phyloP scores from a whole-genome alignment of 441 rosid genomes.

The Gossypium davidsonii region DNA sequence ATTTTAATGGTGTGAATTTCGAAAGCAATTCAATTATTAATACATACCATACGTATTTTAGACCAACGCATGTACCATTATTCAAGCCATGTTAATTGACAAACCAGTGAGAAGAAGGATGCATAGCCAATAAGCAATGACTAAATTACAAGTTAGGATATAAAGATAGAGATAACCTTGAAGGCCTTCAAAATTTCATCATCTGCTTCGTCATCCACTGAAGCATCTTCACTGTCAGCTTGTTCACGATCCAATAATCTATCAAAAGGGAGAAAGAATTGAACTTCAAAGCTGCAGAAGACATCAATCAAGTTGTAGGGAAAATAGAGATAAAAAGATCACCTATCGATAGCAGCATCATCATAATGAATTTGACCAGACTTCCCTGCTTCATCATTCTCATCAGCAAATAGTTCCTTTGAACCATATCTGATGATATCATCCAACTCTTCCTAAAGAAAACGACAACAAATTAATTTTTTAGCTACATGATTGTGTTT shows the following conservation, averaged over 20 bases:
- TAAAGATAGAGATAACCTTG: slow-evolving; percentile 5
- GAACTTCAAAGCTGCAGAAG: neutral
- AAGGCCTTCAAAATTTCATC: slow-evolving; percentile 15
- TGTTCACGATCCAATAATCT: slow-evolving; percentile 29
- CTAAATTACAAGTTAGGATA: neutral
- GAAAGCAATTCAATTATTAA: neutral
- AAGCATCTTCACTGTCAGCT: slow-evolving; percentile 2
- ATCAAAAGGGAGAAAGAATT: slow-evolving; percentile 14
- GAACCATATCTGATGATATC: slow-evolving; percentile 98
- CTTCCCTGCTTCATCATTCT: slow-evolving; percentile 88
- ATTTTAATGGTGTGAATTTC: neutral
- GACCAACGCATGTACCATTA: neutral
- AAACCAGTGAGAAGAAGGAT: neutral
- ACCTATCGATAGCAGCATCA: slow-evolving; percentile 92
- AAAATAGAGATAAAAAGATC: slow-evolving; percentile 14
- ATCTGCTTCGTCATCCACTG: slow-evolving; percentile 11
- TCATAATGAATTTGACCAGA: slow-evolving; percentile 97
- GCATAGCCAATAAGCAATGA: neutral
- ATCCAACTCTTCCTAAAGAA: slow-evolving; percentile 88
- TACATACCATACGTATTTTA: neutral
- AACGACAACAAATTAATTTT: slow-evolving; percentile 14
- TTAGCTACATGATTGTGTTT: neutral
- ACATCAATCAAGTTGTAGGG: neutral
- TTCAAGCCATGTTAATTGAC: neutral
- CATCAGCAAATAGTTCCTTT: slow-evolving; percentile 92